Conservation (phyloP, 768 basidiomycete species). For the Mycena maculata region DNA sequence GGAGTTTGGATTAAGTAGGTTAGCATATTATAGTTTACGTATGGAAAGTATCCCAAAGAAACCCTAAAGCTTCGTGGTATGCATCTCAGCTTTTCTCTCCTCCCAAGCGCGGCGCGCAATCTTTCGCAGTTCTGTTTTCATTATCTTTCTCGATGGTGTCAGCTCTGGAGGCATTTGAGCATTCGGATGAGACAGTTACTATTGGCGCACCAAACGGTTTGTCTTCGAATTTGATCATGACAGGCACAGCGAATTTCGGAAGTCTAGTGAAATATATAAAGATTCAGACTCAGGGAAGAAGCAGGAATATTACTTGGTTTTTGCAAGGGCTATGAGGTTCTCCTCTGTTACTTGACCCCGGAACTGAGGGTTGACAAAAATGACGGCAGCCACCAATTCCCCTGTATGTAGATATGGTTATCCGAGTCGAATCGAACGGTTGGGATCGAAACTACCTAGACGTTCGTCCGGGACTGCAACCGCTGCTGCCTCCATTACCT, state of each 20-base stretch:
- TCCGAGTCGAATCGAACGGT: not conserved
- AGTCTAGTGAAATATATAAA: conserved; percentile 46
- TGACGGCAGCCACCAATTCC: conserved; percentile 65
- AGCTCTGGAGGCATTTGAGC: conserved; percentile 48
- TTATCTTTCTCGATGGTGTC: conserved; percentile 71
- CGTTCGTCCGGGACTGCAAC: conserved; percentile 70
- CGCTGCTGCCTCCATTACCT: conserved; percentile 66
- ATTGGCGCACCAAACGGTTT: conserved; percentile 59
- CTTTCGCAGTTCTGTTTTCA: conserved; percentile 64
- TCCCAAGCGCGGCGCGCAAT: conserved; percentile 58
- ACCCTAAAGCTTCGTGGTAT: conserved; percentile 12
- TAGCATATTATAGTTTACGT: too few relatives aligned
- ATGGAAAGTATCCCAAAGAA: too few relatives aligned
- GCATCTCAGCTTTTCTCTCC: conserved; percentile 36
- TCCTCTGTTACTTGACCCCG: conserved; percentile 61
- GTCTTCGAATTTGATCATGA: conserved; percentile 64
- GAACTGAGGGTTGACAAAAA: conserved; percentile 58
- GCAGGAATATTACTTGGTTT: conserved; percentile 50
- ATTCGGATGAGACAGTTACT: not conserved
- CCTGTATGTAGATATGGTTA: conserved; percentile 27
- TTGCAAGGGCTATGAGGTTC: conserved; percentile 56
- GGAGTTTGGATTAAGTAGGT: too few relatives aligned
- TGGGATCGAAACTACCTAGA: conserved; percentile 57
- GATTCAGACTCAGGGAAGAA: conserved; percentile 21
- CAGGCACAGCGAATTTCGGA: conserved; percentile 68